Percentiles rank a stretch among this genome's conserved stretches.
Evolutionary conservation across 2,329 filamentous ascomycete species (phyloP).

Genomic region (Xylaria multiplex): DNA sequence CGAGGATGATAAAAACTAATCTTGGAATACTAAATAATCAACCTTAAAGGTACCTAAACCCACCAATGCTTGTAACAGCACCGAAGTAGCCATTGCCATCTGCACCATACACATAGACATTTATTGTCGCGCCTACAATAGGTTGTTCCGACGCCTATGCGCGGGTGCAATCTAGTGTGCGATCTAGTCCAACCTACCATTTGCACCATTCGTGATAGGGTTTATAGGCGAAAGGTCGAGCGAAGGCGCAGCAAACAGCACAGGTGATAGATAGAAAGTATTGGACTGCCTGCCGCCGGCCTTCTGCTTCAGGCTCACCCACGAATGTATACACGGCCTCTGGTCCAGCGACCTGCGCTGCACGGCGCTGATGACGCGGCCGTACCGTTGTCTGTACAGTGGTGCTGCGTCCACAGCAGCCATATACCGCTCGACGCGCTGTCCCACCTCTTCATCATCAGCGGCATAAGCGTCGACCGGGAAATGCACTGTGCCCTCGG

Average conservation of each 20-base stretch:
- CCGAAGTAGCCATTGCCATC: too few relatives aligned
- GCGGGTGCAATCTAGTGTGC: too few relatives aligned
- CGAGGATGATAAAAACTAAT: too few relatives aligned
- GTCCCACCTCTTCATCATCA: conserved; percentile 28
- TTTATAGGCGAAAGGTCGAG: too few relatives aligned
- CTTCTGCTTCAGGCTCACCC: conserved; percentile 37
- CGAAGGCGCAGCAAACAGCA: conserved; percentile 21
- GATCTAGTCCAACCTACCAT: too few relatives aligned
- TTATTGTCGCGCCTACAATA: too few relatives aligned
- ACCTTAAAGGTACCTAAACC: too few relatives aligned
- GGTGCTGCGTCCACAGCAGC: conserved; percentile 7
- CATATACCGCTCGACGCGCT: conserved; percentile 35
- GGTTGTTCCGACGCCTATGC: too few relatives aligned
- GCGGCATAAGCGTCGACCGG: conserved; percentile 31
- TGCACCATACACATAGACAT: too few relatives aligned
- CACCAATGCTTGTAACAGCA: too few relatives aligned
- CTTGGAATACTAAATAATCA: too few relatives aligned
- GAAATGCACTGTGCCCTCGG: conserved; percentile 36
- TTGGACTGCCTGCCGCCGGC: conserved; percentile 28
- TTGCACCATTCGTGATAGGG: too few relatives aligned
- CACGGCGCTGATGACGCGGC: conserved; percentile 29
- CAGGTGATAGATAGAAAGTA: conserved; percentile 36
- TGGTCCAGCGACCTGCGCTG: conserved; percentile 31
- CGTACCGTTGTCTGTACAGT: conserved; percentile 27
- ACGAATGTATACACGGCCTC: conserved; percentile 31